Evolutionary conservation across 2,329 filamentous ascomycete species (phyloP).

Genomic region (Diaporthe sp.): DNA sequence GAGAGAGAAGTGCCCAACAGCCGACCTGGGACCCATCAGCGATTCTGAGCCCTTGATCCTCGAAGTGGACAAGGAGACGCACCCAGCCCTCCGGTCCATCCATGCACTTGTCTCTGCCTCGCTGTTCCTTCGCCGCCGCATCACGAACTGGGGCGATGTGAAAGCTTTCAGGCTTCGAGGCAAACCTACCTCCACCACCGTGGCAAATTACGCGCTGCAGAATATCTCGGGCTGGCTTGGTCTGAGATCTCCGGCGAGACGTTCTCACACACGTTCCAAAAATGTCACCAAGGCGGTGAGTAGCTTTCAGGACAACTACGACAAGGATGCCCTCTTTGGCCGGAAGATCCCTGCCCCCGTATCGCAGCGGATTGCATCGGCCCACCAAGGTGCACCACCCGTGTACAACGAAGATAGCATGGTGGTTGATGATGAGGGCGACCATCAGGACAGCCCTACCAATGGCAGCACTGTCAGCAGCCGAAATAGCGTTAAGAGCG

Average conservation of each 20-base stretch:
- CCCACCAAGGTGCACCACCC: neutral
- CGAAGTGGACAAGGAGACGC: neutral
- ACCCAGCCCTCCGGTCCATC: neutral
- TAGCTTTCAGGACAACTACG: neutral
- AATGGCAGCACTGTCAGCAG: no score
- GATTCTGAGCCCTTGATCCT: neutral
- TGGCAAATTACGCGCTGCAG: neutral
- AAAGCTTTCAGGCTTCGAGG: neutral
- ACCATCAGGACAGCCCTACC: neutral
- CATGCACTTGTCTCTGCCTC: slow-evolving; percentile 1
- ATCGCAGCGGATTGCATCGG: neutral
- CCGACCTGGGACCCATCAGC: neutral
- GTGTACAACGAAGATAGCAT: neutral
- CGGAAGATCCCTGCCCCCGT: neutral
- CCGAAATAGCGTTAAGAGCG: neutral
- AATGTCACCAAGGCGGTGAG: neutral
- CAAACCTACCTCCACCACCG: neutral
- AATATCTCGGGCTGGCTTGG: slow-evolving; percentile 18
- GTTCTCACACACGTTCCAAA: neutral
- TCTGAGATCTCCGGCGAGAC: neutral
- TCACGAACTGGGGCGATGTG: slow-evolving; percentile 1
- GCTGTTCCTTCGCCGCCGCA: neutral
- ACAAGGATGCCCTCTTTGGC: neutral
- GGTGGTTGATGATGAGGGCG: neutral
- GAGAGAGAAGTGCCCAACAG: neutral